These are phyloP conservation scores for Gastrolobium villosum DNA, from an alignment of 306 rosid species.

Conservation along the genomic window DNA sequence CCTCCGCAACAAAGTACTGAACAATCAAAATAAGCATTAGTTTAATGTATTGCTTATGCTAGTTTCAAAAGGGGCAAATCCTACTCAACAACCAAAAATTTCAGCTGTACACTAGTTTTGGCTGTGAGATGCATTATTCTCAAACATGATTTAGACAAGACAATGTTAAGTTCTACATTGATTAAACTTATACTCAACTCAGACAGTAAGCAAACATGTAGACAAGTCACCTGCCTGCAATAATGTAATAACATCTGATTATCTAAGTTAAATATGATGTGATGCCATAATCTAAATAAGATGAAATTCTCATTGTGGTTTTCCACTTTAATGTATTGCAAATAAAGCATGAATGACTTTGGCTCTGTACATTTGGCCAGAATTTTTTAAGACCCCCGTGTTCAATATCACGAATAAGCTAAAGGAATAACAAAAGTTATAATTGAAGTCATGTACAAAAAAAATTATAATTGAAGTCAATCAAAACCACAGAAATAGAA, in stretches of 20 bases:
- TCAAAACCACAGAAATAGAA: constrained; percentile 23
- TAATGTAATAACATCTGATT: not conserved
- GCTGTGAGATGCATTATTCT: not conserved
- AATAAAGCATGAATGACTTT: not conserved
- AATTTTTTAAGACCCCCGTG: not conserved
- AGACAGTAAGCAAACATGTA: not conserved
- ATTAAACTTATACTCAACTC: constrained; percentile 6
- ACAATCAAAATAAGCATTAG: constrained; percentile 28
- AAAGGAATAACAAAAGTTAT: not conserved
- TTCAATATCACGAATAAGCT: constrained; percentile 10
- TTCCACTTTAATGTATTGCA: not conserved
- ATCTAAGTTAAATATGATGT: not conserved
- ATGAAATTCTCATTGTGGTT: not conserved
- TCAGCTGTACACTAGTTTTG: not conserved
- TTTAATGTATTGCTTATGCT: constrained; percentile 1
- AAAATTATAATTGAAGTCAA: constrained; percentile 4
- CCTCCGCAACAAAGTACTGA: constrained; percentile 19
- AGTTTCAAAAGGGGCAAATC: constrained; percentile 1
- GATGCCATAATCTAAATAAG: constrained; percentile 31
- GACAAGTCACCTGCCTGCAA: constrained; percentile 14
- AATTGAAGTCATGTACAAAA: constrained; percentile 1
- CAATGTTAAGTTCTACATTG: not conserved
- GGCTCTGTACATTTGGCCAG: not conserved
- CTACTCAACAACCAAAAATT: constrained; percentile 26
- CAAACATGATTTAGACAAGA: constrained; percentile 9